A percentile compares a stretch with the other conserved stretches of the same genome.
Evolutionary conservation across 495 filamentous ascomycete species (phyloP).

Genomic region (Extremus antarcticus): DNA sequence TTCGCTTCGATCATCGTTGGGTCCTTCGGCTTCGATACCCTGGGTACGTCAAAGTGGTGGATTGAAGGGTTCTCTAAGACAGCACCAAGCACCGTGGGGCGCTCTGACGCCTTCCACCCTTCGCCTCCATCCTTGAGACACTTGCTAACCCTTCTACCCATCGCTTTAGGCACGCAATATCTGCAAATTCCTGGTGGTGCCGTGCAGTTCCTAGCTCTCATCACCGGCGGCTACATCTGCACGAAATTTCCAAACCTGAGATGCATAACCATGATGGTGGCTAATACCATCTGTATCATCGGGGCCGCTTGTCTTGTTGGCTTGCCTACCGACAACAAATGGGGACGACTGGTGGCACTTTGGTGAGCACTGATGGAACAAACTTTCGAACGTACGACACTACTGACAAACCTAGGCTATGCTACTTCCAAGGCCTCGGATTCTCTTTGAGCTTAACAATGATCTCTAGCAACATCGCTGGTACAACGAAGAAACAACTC

Average conservation of each 20-base stretch:
- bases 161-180: too few species aligned
- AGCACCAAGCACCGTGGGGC: too few species aligned
- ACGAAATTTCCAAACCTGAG: conserved; percentile 21
- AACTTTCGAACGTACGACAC: too few species aligned
- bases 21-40: too few species aligned
- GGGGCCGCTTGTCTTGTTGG: neutral
- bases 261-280: conserved; percentile 12
- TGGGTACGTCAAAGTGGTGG: too few species aligned
- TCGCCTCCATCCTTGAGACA: conserved; percentile 60
- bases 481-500: conserved; percentile 31
- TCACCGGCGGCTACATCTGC: conserved; percentile 23
- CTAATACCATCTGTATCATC: conserved; percentile 18
- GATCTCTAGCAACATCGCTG: neutral
- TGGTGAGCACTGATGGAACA: conserved; percentile 10
- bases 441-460: conserved; percentile 1
- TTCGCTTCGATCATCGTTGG: too few species aligned
- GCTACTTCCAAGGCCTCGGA: conserved; percentile 12
- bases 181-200: conserved; percentile 48
- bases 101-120: conserved; percentile 54
- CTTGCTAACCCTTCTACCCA: too few species aligned
- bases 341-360: conserved; percentile 10
- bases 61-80: too few species aligned
- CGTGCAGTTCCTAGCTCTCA: conserved; percentile 49
- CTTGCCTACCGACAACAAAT: conserved; percentile 7
- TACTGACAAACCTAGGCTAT: too few species aligned